These are phyloP conservation scores for Mortierella sp. DNA, from an alignment of 371 early-diverging fungal genomes.

Conservation along the genomic window DNA sequence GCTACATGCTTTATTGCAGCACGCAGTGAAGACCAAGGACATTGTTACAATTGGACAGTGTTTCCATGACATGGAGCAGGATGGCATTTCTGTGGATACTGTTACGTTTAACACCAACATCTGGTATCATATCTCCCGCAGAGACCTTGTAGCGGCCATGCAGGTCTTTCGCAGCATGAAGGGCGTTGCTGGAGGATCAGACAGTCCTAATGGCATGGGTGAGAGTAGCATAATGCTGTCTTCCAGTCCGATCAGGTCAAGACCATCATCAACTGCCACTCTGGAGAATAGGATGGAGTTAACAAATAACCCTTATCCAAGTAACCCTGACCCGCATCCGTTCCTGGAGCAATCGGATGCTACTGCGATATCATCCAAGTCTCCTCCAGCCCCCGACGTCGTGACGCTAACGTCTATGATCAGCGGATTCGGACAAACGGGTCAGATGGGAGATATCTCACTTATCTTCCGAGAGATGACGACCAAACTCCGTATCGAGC, in stretches of 20 bases:
- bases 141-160: constrained; percentile 31
- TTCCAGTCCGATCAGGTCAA: constrained; percentile 17
- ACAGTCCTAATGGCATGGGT: too few species aligned
- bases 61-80: constrained; percentile 51
- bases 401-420: constrained; percentile 42
- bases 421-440: constrained; percentile 35
- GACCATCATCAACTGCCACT: not conserved
- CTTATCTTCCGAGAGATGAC: constrained; percentile 42
- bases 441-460: constrained; percentile 23
- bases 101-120: constrained; percentile 54
- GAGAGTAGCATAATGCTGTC: too few species aligned
- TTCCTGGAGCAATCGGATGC: not conserved
- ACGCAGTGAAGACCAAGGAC: constrained; percentile 46
- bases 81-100: constrained; percentile 45
- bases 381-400: constrained; percentile 32
- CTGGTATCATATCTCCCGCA: constrained; percentile 41
- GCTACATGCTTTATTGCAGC: constrained; percentile 46
- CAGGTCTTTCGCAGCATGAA: constrained; percentile 48
- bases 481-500: constrained; percentile 22
- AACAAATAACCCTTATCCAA: too few species aligned
- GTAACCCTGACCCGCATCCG: not conserved
- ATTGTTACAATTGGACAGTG: constrained; percentile 47
- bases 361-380: not conserved
- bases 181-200: not conserved
- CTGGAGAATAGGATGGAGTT: not conserved